phyloP scores from a whole-genome alignment of 352 stramenopile genomes.

The Phytopythium sindhum region DNA sequence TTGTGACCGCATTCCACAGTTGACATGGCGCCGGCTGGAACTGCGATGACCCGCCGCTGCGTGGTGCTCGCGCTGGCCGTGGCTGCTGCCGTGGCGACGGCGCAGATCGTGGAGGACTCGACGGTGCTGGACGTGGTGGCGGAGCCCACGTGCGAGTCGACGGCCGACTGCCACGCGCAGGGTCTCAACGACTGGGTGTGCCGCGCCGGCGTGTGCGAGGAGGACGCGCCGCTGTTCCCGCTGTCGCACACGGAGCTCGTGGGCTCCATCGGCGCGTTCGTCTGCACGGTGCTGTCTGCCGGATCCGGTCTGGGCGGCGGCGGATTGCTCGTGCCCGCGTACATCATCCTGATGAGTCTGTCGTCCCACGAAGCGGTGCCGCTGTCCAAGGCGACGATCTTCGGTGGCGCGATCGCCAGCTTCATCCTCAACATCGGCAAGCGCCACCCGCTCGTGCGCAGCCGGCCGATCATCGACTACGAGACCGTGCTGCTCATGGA shows the following conservation, averaged over 20 bases:
- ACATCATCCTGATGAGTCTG: slow-evolving; percentile 73
- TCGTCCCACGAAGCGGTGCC: slow-evolving; percentile 80
- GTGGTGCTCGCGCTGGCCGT: background rate
- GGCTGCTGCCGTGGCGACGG: background rate
- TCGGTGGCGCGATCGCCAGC: slow-evolving; percentile 72
- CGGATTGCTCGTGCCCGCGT: slow-evolving; percentile 69
- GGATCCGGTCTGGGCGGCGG: slow-evolving; percentile 73
- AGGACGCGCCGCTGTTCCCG: slow-evolving; percentile 53
- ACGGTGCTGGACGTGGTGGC: slow-evolving; percentile 24
- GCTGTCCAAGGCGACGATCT: slow-evolving; percentile 83
- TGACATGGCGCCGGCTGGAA: background rate
- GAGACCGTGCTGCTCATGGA: slow-evolving; percentile 85
- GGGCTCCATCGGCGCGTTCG: slow-evolving; percentile 64
- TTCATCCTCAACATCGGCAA: slow-evolving; percentile 69
- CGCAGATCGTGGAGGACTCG: slow-evolving; percentile 31
- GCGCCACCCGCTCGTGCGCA: slow-evolving; percentile 55
- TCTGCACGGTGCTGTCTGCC: slow-evolving; percentile 55
- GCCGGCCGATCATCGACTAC: slow-evolving; percentile 77
- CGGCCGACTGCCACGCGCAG: slow-evolving; percentile 45
- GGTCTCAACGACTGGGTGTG: slow-evolving; percentile 40
- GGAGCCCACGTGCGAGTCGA: slow-evolving; percentile 31
- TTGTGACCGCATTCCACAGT: background rate
- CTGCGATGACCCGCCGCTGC: background rate
- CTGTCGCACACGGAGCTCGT: slow-evolving; percentile 47
- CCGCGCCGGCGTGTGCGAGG: slow-evolving; percentile 41